Evolutionary conservation across 306 rosid genomes (phyloP), one percentile per base, ranked within the genome.

Genomic region (Pyrus pyrifolia): DNA sequence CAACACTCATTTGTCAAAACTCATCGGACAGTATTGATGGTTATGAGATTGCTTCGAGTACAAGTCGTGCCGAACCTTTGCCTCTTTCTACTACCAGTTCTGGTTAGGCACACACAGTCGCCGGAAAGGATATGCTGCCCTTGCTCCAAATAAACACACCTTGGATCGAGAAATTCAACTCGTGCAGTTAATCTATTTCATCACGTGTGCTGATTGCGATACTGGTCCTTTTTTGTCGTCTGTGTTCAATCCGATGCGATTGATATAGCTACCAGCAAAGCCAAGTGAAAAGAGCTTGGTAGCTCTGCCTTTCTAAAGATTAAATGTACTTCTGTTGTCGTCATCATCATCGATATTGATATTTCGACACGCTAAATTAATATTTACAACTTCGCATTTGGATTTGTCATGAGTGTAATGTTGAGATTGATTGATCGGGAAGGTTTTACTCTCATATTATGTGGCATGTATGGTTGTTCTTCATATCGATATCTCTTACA

Each of bases 21-120:
- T 29, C 11, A 62, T 14, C 4, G 13, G 67, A 25, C 2, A 5
- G 3, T 23, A 15, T 49, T 11, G 77, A 61, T 62, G 70, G 78
- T 62, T 19, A 74, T 3, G 77, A 27, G 60, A 61, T 42, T 19
- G 77, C 68, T 60, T 60, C 18, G 29, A 14, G 35, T 44, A 35
- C 35, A 71, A 55, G 53, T 72, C 35, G 30, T 35, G 78, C 70
- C 78, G 62, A 61, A 66, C 42, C 15, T 29, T 74, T 74, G 78
- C 78, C 70, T 2, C 21, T 74, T 62, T 49, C 12, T 7, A 29
- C 63, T 19, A 27, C 4, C 70, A 45, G 45, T 44, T 27, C n/a
- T 61, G 70, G 77, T 25, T 44, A 74, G 69, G 70, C 70, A 61
- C 3, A 21, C 69, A 12, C 29, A 74, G 31, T 45, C 3, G 3